Percentiles rank a stretch among this genome's conserved stretches.
phyloP scores from a whole-genome alignment of 2,329 filamentous ascomycete species.

The Periconia sp. region DNA sequence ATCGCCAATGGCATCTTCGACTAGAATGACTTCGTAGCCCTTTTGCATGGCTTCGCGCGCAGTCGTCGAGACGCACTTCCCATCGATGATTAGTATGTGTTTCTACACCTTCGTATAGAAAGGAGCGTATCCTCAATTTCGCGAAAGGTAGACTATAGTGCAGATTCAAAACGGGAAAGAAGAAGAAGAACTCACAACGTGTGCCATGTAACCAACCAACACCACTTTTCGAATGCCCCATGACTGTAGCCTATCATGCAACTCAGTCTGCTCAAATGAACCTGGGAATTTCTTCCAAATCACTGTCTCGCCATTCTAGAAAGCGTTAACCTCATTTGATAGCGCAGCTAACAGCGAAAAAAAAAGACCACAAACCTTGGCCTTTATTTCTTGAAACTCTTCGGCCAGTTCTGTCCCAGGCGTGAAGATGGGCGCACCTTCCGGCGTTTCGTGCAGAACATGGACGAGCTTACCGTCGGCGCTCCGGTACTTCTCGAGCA shows the following conservation, averaged over 20 bases:
- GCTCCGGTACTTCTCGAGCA: constrained; percentile 63
- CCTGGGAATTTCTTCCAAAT: constrained; percentile 61
- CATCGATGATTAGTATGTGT: not conserved
- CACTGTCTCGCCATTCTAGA: constrained; percentile 53
- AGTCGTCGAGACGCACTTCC: constrained; percentile 59
- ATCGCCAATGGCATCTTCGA: constrained; percentile 65
- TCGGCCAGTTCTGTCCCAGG: constrained; percentile 61
- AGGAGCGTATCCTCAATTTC: not conserved
- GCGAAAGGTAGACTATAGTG: no score
- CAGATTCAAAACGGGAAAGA: no score
- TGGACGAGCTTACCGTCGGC: constrained; percentile 61
- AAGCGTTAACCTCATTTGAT: not conserved
- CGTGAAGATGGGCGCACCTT: constrained; percentile 67
- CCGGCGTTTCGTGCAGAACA: constrained; percentile 60
- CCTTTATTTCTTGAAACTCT: constrained; percentile 62
- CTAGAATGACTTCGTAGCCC: constrained; percentile 66
- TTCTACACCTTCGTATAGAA: not conserved
- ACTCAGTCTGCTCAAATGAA: constrained; percentile 62
- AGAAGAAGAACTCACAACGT: constrained; percentile 48
- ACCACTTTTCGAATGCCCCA: constrained; percentile 62
- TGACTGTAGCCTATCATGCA: constrained; percentile 57
- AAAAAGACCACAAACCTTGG: constrained; percentile 31
- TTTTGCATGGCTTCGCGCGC: constrained; percentile 61
- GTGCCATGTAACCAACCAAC: constrained; percentile 64
- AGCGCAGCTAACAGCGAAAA: not conserved